Conservation (phyloP, 371 early-diverging fungal species). For the Mucor sp. region DNA sequence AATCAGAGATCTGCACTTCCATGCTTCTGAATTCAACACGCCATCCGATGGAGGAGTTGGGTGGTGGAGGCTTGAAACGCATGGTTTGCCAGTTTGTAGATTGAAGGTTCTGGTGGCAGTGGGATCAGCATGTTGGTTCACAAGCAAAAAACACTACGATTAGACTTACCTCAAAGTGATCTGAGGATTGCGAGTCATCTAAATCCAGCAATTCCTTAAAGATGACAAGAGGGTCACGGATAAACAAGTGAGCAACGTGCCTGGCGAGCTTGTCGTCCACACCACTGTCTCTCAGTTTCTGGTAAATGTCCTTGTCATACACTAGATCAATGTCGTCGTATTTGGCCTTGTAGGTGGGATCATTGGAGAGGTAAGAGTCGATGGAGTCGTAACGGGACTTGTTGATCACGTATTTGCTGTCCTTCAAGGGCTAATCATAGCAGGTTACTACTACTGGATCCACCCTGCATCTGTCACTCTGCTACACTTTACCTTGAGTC, state of each 20-base stretch:
- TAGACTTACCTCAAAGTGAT: constrained; percentile 95
- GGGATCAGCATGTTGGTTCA: too few relatives aligned
- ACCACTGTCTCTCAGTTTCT: constrained; percentile 67
- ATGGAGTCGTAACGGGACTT: constrained; percentile 99
- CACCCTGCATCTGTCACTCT: not conserved
- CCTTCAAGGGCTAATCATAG: constrained; percentile 66
- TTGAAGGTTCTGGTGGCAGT: constrained; percentile 83
- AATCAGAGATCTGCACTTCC: constrained; percentile 98
- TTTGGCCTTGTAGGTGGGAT: constrained; percentile 76
- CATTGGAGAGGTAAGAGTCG: constrained; percentile 87
- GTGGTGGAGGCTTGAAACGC: constrained; percentile 98
- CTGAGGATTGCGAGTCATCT: constrained; percentile 80
- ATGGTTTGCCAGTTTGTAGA: constrained; percentile 99
- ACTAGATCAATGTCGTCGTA: constrained; percentile 95
- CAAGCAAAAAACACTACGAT: too few relatives aligned
- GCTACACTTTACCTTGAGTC: constrained; percentile 60
- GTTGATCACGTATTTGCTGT: constrained; percentile 76
- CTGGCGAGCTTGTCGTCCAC: constrained; percentile 92
- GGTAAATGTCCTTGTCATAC: constrained; percentile 80
- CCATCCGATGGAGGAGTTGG: constrained; percentile 91
- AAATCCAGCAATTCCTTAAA: constrained; percentile 89
- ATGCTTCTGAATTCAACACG: constrained; percentile 98
- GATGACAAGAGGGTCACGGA: constrained; percentile 97
- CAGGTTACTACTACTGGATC: not conserved
- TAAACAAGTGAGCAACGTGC: constrained; percentile 97